phyloP scores from a whole-genome alignment of 176 grass and related monocot genomes.

The Juncus effusus region DNA sequence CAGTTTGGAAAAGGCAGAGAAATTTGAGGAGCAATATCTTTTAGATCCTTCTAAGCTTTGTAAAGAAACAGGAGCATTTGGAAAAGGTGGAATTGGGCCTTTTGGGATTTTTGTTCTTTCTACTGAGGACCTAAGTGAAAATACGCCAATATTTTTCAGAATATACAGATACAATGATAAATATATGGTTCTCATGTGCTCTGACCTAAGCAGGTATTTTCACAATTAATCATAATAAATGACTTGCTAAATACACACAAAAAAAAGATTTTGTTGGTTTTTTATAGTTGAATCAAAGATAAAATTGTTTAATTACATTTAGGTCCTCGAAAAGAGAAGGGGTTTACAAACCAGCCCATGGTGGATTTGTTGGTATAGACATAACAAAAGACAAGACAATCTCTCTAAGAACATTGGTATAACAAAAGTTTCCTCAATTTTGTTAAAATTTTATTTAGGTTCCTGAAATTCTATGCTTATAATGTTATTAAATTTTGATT shows the following conservation, averaged over 20 bases:
- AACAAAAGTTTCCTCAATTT: not conserved
- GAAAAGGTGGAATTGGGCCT: constrained; percentile 52
- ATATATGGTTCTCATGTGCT: constrained; percentile 60
- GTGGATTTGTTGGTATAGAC: constrained; percentile 50
- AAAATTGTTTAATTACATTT: not conserved
- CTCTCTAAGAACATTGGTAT: constrained; percentile 65
- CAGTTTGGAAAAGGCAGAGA: constrained; percentile 39
- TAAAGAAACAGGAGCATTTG: constrained; percentile 40
- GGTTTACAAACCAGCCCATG: constrained; percentile 40
- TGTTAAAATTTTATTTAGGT: not conserved
- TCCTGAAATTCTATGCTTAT: not conserved
- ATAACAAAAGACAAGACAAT: constrained; percentile 45
- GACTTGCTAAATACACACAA: too few species aligned
- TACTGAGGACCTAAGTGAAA: constrained; percentile 47
- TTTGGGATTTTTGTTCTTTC: constrained; percentile 69
- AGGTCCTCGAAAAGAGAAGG: constrained; percentile 44
- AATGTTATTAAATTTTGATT: not conserved
- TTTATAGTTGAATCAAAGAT: not conserved
- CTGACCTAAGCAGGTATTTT: constrained; percentile 43
- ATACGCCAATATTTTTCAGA: constrained; percentile 73
- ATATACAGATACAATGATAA: constrained; percentile 34
- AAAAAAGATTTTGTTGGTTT: not conserved
- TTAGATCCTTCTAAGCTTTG: constrained; percentile 57
- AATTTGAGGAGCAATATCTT: constrained; percentile 33
- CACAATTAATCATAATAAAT: not conserved